phyloP scores from a whole-genome alignment of 768 basidiomycete species.

The Coprinopsis sp. region DNA sequence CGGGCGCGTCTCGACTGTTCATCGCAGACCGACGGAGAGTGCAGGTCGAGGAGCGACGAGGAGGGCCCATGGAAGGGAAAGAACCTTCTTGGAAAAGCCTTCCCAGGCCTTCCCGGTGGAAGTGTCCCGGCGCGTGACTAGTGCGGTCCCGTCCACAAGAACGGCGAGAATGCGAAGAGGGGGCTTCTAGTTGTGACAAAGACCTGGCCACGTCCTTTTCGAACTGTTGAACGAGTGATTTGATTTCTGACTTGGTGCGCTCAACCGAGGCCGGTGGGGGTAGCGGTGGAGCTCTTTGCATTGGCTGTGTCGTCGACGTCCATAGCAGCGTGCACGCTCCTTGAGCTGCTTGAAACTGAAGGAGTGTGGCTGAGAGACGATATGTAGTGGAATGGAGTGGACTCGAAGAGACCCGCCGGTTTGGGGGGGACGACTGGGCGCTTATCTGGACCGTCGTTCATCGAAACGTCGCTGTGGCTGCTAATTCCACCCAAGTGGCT shows the following conservation, averaged over 20 bases:
- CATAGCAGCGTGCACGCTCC: slow-evolving; percentile 21
- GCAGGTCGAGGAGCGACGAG: neutral
- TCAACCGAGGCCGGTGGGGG: slow-evolving; percentile 15
- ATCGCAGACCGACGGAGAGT: neutral
- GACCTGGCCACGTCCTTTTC: slow-evolving; percentile 14
- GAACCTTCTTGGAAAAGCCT: slow-evolving; percentile 6
- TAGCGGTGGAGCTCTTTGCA: slow-evolving; percentile 15
- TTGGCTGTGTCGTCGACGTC: slow-evolving; percentile 15
- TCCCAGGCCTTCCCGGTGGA: neutral
- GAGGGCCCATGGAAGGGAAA: slow-evolving; percentile 7
- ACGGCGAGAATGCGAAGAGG: no score
- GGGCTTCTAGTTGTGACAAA: slow-evolving; percentile 1
- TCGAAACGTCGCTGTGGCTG: slow-evolving; percentile 4
- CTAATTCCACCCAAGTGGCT: slow-evolving; percentile 7
- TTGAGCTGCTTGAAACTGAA: slow-evolving; percentile 32
- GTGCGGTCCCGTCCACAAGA: no score
- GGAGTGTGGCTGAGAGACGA: slow-evolving; percentile 16
- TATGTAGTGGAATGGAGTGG: slow-evolving; percentile 6
- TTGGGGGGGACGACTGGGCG: slow-evolving; percentile 9
- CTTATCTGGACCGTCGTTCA: slow-evolving; percentile 8
- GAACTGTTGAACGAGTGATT: slow-evolving; percentile 17
- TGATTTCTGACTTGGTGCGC: slow-evolving; percentile 12
- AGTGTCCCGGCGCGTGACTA: neutral
- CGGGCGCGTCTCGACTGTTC: slow-evolving; percentile 13
- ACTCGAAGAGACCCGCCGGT: slow-evolving; percentile 7